A percentile compares a stretch with the other conserved stretches of the same genome.
Conservation (phyloP, 129 eudicot genomes). For the Logfia minima region DNA sequence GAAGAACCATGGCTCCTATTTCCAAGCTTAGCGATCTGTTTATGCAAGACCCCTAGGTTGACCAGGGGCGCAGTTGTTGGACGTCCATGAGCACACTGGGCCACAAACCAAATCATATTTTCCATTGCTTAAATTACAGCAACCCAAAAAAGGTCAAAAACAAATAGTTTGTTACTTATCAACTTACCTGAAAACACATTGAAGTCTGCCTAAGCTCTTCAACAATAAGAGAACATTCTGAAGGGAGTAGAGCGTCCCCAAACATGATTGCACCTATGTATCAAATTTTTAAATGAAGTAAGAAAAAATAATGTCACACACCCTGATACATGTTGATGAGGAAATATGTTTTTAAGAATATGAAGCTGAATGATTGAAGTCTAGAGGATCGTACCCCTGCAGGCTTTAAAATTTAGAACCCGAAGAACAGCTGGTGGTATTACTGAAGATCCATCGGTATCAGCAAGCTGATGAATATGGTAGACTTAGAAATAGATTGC, state of each 20-base stretch:
- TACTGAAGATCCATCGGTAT: slow-evolving; percentile 91
- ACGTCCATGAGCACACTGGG: slow-evolving; percentile 98
- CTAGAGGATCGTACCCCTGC: slow-evolving; percentile 71
- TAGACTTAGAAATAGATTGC: neutral
- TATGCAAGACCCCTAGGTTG: slow-evolving; percentile 63
- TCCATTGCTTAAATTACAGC: neutral
- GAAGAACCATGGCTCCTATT: slow-evolving; percentile 32
- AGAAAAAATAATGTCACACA: neutral
- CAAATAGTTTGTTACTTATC: slow-evolving; percentile 2
- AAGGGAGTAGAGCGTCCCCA: slow-evolving; percentile 86
- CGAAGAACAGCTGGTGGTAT: slow-evolving; percentile 86
- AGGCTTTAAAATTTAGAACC: slow-evolving; percentile 83
- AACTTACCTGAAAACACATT: slow-evolving; percentile 84
- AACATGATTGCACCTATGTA: slow-evolving; percentile 93
- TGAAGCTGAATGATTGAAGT: slow-evolving; percentile 15
- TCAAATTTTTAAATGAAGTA: slow-evolving; percentile 3
- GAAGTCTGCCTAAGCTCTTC: slow-evolving; percentile 94
- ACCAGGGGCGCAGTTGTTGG: slow-evolving; percentile 94
- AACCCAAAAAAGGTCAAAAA: slow-evolving; percentile 8
- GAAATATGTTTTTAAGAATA: neutral
- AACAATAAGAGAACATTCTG: slow-evolving; percentile 93
- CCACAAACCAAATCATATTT: slow-evolving; percentile 30
- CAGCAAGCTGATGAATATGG: slow-evolving; percentile 67
- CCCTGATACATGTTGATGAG: slow-evolving; percentile 8
- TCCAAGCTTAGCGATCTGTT: slow-evolving; percentile 68